Base-by-base conservation (phyloP, 176 grass and related monocot species). In the Carex scoparia region DNA sequence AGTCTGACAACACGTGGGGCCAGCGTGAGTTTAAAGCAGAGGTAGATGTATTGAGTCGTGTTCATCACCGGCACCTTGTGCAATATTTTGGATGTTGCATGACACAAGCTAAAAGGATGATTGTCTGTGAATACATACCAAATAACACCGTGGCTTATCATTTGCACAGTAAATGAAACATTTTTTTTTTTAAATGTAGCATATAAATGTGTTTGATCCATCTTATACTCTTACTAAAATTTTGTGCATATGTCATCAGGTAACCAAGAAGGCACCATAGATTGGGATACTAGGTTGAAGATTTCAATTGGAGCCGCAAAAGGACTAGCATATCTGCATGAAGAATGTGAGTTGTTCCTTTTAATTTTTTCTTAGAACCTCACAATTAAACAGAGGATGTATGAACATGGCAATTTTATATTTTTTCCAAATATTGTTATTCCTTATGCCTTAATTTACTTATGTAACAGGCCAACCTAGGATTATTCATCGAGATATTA, bases 401-500 rank as follows among this genome's bases (percentile, higher is more conserved):
- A 80, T 54, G 40, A 27, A 68, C n/a, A 15, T 28, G 23, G 3
- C 64, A 35, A 35, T 35, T 2, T 35, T 35, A 8, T 35, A 40
- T 12, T 56, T 77, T 14, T 14, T 54, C 12, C 3, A 13, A 76
- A 76, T 55, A 30, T 55, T 14, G 12, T 10, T 3, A 18, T 42
- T 32, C 6, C 1, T 46, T 71, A 56, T 76, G 73, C 23, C 27
- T 3, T 55, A 55, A 77, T 53, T 14, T 74, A 1, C 15, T 54
- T 77, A 3, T 70, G 60, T 60, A 27, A 65, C 19, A 88, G 87
- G 87, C 65, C 70, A 88, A 61, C 87, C 87, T 53, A 79, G 82
- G 72, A 88, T 88, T 32, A 85, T 88, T 53, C 81, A 88, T 16
- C 82, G 87, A 31, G 87, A 88, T 84, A 84, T 88, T 55, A 88